A percentile compares a stretch with the other conserved stretches of the same genome.
phyloP scores from a whole-genome alignment of 371 early-diverging fungal species.

The Ecytonucleospora hepatopenaei region DNA sequence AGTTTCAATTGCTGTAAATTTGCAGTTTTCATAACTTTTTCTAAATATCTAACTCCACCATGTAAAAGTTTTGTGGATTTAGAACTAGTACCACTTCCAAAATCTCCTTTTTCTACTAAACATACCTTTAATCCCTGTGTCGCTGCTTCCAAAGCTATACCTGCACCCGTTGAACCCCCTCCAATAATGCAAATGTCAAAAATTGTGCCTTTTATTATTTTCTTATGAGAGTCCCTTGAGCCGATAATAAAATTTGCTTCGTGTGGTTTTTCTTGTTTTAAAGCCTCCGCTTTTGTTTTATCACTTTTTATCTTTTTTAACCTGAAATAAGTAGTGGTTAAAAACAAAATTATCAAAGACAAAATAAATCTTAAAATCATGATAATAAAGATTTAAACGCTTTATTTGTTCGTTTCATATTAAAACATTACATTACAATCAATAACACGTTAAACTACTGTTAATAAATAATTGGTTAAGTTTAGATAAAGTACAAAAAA shows the following conservation, averaged over 20 bases:
- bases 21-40: conserved; percentile 82
- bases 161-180: conserved; percentile 91
- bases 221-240: conserved; percentile 24
- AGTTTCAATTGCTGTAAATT: conserved; percentile 88
- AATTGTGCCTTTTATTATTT: conserved; percentile 12
- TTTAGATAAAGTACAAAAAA: no score
- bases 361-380: no score
- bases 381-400: no score
- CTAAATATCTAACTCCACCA: conserved; percentile 95
- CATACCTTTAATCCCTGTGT: conserved; percentile 85
- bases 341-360: no score
- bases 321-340: no score
- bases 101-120: conserved; percentile 87
- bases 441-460: no score
- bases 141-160: conserved; percentile 85
- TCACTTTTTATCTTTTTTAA: conserved; percentile 7
- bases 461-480: no score
- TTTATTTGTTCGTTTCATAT: no score
- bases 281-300: conserved; percentile 3
- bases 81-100: conserved; percentile 81
- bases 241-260: conserved; percentile 39
- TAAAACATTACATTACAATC: no score
- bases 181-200: conserved; percentile 83
- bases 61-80: conserved; percentile 92
- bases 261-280: neutral